Conservation (phyloP, 2,329 filamentous ascomycete species). For the Raffaelea albimanens region DNA sequence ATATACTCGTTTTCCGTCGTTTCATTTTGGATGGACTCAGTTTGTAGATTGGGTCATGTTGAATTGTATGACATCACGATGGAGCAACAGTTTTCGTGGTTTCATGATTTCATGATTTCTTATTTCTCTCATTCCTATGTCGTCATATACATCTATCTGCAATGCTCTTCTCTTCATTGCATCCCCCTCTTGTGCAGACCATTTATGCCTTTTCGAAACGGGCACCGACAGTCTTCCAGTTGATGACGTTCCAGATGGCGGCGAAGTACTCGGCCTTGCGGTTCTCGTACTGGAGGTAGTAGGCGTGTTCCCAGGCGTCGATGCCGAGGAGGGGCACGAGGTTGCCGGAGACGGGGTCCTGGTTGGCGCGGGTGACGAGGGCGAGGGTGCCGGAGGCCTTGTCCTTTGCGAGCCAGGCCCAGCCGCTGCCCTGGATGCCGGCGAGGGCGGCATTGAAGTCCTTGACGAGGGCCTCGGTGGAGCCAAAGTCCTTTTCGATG, state of each 20-base stretch:
- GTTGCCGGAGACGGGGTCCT: constrained; percentile 79
- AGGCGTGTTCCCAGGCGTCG: constrained; percentile 94
- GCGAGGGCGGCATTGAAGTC: constrained; percentile 61
- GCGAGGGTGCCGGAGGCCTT: constrained; percentile 50
- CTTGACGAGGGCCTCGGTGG: constrained; percentile 53
- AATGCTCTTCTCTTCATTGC: no score
- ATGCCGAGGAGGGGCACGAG: constrained; percentile 77
- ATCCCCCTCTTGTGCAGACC: no score
- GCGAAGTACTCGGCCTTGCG: constrained; percentile 93
- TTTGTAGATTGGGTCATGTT: no score
- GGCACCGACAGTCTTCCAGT: constrained; percentile 85
- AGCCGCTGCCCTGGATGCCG: constrained; percentile 76
- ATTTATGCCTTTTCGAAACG: constrained; percentile 41
- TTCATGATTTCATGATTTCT: no score
- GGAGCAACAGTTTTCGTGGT: no score
- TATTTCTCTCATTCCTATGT: no score
- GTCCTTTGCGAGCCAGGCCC: constrained; percentile 81
- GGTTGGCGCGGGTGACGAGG: constrained; percentile 69
- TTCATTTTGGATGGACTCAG: no score
- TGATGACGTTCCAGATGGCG: constrained; percentile 89
- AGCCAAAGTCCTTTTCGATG: constrained; percentile 60
- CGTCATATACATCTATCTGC: no score
- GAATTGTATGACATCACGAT: no score
- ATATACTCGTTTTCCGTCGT: no score
- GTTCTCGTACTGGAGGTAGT: constrained; percentile 95